Evolutionary conservation across 2,329 filamentous ascomycete genomes (phyloP).

Genomic region (Penicillium hesseltinei): DNA sequence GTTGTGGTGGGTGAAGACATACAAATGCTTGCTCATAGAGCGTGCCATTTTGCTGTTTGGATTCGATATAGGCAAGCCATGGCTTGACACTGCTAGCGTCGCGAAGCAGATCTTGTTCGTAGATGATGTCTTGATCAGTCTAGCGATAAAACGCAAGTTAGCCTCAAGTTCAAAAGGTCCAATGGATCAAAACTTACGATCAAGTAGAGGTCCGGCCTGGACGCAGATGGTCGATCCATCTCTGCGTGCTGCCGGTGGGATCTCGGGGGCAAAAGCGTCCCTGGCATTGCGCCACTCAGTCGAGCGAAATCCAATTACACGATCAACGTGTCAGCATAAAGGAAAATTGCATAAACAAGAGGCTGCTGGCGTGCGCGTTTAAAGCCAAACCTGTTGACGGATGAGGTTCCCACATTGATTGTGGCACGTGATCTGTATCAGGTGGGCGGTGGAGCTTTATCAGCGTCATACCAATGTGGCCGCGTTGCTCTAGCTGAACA

Average conservation of each 20-base stretch:
- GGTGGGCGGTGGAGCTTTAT: slow-evolving; percentile 29
- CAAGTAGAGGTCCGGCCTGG: slow-evolving; percentile 46
- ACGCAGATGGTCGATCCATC: slow-evolving; percentile 43
- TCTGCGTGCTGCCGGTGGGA: slow-evolving; percentile 44
- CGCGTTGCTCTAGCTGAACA: slow-evolving; percentile 16
- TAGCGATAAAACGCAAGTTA: slow-evolving; percentile 47
- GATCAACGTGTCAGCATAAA: slow-evolving; percentile 29
- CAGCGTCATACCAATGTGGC: slow-evolving; percentile 33
- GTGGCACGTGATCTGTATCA: slow-evolving; percentile 28
- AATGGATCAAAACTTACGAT: slow-evolving; percentile 38
- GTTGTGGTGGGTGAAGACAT: slow-evolving; percentile 16
- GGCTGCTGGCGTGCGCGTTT: slow-evolving; percentile 28
- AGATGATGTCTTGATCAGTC: slow-evolving; percentile 85
- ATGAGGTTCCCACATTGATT: slow-evolving; percentile 26
- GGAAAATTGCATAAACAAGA: slow-evolving; percentile 28
- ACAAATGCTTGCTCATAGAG: slow-evolving; percentile 80
- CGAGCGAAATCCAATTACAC: slow-evolving; percentile 37
- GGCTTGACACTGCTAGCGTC: slow-evolving; percentile 83
- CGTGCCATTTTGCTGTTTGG: slow-evolving; percentile 83
- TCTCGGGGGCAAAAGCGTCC: slow-evolving; percentile 49
- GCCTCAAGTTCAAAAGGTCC: slow-evolving; percentile 22
- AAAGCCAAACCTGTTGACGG: slow-evolving; percentile 17
- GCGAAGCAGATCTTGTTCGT: slow-evolving; percentile 92
- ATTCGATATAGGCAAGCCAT: slow-evolving; percentile 91
- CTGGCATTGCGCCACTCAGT: slow-evolving; percentile 50